phyloP scores from a whole-genome alignment of 768 basidiomycete species.

The Suillus alpinus region DNA sequence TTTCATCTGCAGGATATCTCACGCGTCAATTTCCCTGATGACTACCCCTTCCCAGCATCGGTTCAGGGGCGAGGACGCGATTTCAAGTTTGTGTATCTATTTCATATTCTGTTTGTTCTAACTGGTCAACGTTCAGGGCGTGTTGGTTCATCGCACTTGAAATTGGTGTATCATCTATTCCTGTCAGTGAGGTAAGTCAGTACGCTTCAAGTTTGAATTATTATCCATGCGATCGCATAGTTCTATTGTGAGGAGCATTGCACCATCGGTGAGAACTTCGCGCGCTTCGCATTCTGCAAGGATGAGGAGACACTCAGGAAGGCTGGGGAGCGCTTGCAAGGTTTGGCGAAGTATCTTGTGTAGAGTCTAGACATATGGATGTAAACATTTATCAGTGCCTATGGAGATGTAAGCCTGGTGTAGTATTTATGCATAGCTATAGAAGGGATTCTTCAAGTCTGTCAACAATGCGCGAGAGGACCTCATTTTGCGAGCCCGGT shows the following conservation, averaged over 20 bases:
- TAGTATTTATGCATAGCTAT: background rate
- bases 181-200: slow-evolving; percentile 82
- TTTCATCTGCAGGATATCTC: slow-evolving; percentile 62
- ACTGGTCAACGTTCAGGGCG: slow-evolving; percentile 48
- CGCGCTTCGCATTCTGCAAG: slow-evolving; percentile 95
- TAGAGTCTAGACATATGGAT: slow-evolving; percentile 8
- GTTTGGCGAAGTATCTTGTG: slow-evolving; percentile 62
- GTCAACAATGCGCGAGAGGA: slow-evolving; percentile 73
- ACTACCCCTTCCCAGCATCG: slow-evolving; percentile 77
- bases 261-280: slow-evolving; percentile 81
- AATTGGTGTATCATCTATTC: slow-evolving; percentile 89
- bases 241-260: slow-evolving; percentile 92
- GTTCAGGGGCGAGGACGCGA: slow-evolving; percentile 81
- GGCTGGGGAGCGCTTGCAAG: slow-evolving; percentile 82
- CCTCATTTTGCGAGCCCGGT: slow-evolving; percentile 43
- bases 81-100: slow-evolving; percentile 57
- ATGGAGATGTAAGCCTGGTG: background rate
- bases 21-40: slow-evolving; percentile 72
- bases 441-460: slow-evolving; percentile 23
- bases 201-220: background rate
- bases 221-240: slow-evolving; percentile 36
- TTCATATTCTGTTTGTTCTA: background rate
- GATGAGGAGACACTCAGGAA: slow-evolving; percentile 78
- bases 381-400: background rate
- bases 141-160: slow-evolving; percentile 94